Evolutionary conservation across 768 basidiomycete genomes (phyloP), one percentile per base, ranked within the genome.

Genomic region (Mycena latifolia): DNA sequence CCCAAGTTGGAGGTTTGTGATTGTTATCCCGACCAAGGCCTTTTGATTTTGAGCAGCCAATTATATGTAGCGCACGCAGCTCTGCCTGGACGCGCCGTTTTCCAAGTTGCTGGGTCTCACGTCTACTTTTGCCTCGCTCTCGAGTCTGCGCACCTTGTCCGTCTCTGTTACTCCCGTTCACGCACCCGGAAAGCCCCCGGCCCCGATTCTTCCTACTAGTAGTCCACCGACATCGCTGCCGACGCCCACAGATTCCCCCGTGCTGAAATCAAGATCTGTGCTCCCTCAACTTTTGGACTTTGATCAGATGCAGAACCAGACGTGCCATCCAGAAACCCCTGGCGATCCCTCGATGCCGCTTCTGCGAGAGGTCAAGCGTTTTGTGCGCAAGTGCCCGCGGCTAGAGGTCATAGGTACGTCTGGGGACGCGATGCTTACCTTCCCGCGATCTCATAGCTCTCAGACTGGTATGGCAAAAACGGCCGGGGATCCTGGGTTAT

Each of bases 1-100:
- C 69, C 72, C 10, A 70, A 73, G 50, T 66, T 82, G 29, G 73
- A 78, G 73, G 80, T 77, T 60, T 52, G 71, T 72, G 14, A 33
- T 53, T 35, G 65, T 29, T 54, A 43, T 35, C 33, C 28, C 17
- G 24, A 29, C 8, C 35, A 55, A 53, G 29, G 27, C 22, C 28
- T 53, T 14, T 65, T 66, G 14, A 33, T 69, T 47, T 68, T 29
- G 51, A 50, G 29, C 50, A 45, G 24, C 51, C 57, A 52, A 33
- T 27, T 58, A 33, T 61, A n/a, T 35, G 33, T 35, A 81, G 79
- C 67, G 35, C 29, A 45, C 79, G 33, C 72, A 73, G 57, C 46
- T 81, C 17, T 77, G 75, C 45, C 60, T 81, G 29, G 79, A 79
- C 63, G 80, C 73, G 18, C 78, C 81, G 0, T 81, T 80, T 63